phyloP scores from a whole-genome alignment of 805 yeast species.

The Saccharomycopsis fibuligera region DNA sequence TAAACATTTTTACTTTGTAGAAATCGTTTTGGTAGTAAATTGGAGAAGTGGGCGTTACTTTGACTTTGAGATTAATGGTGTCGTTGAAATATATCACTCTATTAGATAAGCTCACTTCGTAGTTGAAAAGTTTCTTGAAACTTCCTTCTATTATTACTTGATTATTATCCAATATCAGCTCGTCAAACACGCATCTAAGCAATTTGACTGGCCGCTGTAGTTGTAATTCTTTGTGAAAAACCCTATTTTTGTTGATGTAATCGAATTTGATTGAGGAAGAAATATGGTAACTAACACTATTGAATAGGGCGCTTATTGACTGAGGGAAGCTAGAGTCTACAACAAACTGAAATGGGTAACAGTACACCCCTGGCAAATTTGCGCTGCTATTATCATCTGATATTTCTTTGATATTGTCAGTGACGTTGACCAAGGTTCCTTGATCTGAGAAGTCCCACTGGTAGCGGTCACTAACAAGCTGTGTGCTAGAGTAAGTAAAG shows the following conservation, averaged over 20 bases:
- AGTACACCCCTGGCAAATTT: background rate
- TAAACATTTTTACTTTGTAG: background rate
- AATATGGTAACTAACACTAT: background rate
- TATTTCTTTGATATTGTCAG: background rate
- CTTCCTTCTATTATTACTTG: conserved; percentile 3
- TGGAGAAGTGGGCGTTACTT: background rate
- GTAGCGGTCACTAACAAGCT: too few relatives aligned
- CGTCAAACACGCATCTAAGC: conserved; percentile 1
- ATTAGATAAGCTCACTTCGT: conserved; percentile 1
- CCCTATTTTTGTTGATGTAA: background rate
- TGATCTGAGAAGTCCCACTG: background rate
- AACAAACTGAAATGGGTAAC: conserved; percentile 11
- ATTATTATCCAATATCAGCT: background rate
- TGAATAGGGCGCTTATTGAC: background rate
- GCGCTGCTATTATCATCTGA: too few relatives aligned
- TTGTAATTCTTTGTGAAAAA: background rate
- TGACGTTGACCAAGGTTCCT: background rate
- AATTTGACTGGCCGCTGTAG: conserved; percentile 1
- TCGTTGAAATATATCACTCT: conserved; percentile 10
- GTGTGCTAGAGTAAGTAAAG: too few relatives aligned
- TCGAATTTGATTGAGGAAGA: background rate
- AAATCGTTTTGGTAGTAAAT: background rate
- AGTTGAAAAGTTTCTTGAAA: conserved; percentile 6
- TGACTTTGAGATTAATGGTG: background rate
- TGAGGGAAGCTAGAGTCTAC: conserved; percentile 9